Evolutionary conservation across 208 protist species (phyloP).

Genomic region (Chromosphaera perkinsii): DNA sequence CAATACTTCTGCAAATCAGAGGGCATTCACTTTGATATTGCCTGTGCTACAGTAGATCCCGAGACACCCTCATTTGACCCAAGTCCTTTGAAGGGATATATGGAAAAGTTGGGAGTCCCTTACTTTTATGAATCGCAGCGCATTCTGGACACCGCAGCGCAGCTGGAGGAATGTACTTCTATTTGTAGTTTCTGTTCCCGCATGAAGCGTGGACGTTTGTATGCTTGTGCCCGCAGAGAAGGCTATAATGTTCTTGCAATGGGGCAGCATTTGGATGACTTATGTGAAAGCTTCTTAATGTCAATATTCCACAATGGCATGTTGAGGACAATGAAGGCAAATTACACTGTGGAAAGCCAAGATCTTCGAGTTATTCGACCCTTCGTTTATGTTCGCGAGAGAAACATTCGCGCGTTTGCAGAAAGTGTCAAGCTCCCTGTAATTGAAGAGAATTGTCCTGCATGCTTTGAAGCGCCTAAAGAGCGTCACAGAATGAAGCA

Average conservation of each 20-base stretch:
- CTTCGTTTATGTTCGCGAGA: constrained; percentile 58
- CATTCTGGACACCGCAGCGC: constrained; percentile 46
- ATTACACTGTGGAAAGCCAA: constrained; percentile 57
- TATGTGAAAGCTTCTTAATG: constrained; percentile 70
- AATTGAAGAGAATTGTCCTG: constrained; percentile 71
- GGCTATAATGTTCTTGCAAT: constrained; percentile 72
- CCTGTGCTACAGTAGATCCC: constrained; percentile 66
- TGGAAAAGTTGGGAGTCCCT: constrained; percentile 48
- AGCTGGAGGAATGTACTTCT: constrained; percentile 27
- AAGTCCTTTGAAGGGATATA: constrained; percentile 46
- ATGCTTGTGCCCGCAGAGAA: constrained; percentile 60
- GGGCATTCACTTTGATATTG: constrained; percentile 54
- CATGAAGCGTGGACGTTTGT: constrained; percentile 73
- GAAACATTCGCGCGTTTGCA: constrained; percentile 45
- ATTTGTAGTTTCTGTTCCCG: constrained; percentile 71
- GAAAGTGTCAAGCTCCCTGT: constrained; percentile 48
- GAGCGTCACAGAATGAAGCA: constrained; percentile 64
- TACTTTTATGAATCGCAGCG: constrained; percentile 63
- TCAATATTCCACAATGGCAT: constrained; percentile 66
- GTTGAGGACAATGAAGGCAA: constrained; percentile 70
- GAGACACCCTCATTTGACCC: constrained; percentile 61
- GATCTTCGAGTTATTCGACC: constrained; percentile 69
- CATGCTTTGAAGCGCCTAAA: constrained; percentile 67
- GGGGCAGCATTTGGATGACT: constrained; percentile 61
- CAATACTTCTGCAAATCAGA: background rate